A percentile compares a stretch with the other conserved stretches of the same genome.
phyloP scores from a whole-genome alignment of 805 yeast genomes.

The Candida ipomoeae region DNA sequence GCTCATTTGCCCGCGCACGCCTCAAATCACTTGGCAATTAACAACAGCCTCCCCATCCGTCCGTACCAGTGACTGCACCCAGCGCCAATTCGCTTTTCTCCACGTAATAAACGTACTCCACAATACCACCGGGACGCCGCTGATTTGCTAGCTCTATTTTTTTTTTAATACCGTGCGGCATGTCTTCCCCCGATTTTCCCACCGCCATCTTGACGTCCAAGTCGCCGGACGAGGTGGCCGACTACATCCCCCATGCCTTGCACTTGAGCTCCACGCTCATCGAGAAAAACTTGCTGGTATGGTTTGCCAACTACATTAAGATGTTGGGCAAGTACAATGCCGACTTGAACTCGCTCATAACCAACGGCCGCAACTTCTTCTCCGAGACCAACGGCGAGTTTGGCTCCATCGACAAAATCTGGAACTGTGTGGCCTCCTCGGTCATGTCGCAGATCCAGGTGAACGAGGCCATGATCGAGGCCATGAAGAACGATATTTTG shows the following conservation, averaged over 20 bases:
- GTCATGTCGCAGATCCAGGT: conserved; percentile 46
- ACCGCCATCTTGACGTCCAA: conserved; percentile 40
- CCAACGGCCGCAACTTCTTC: conserved; percentile 22
- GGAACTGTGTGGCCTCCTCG: conserved; percentile 48
- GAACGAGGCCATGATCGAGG: conserved; percentile 44
- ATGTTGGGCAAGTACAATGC: conserved; percentile 20
- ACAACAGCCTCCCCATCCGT: neutral
- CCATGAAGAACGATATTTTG: conserved; percentile 51
- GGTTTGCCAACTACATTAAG: conserved; percentile 29
- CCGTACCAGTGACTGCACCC: neutral
- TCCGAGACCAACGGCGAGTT: conserved; percentile 23
- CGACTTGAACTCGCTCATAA: conserved; percentile 19
- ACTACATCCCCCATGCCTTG: conserved; percentile 34
- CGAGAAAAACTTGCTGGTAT: conserved; percentile 27
- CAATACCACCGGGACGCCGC: neutral
- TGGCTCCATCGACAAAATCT: conserved; percentile 39
- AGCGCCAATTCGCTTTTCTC: neutral
- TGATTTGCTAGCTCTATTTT: neutral
- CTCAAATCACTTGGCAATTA: neutral
- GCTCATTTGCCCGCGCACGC: conserved; percentile 4
- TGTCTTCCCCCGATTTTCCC: conserved; percentile 21
- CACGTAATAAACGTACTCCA: neutral
- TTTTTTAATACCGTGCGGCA: conserved; percentile 1
- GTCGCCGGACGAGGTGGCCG: conserved; percentile 39
- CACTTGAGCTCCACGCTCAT: conserved; percentile 27